Percentiles rank a stretch among this genome's conserved stretches.
These are phyloP conservation scores for Lepidopterella palustris DNA, from an alignment of 495 filamentous ascomycete species.

Conservation along the genomic window DNA sequence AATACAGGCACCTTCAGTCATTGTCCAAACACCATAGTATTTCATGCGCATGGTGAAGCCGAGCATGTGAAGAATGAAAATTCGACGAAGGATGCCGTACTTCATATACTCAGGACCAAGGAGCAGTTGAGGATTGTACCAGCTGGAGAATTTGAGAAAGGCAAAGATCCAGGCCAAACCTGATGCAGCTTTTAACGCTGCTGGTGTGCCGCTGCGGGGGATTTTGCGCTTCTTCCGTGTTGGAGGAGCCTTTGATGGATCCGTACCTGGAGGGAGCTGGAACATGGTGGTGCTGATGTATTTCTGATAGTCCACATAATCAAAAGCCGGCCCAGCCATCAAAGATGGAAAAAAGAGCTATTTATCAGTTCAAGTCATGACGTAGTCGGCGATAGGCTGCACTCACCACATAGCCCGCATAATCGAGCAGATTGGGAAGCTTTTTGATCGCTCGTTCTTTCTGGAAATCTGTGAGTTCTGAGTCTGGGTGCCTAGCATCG, in stretches of 20 bases:
- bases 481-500: conserved; percentile 73
- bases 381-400: background rate
- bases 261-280: conserved; percentile 68
- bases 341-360: conserved; percentile 85
- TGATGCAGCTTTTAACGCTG: conserved; percentile 62
- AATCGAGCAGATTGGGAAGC: conserved; percentile 72
- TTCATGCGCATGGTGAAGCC: conserved; percentile 74
- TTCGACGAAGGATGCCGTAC: conserved; percentile 61
- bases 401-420: conserved; percentile 67
- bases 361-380: background rate
- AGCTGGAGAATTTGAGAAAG: conserved; percentile 67
- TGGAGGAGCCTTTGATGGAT: conserved; percentile 70
- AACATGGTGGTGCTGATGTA: conserved; percentile 97
- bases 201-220: conserved; percentile 81
- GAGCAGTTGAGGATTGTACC: conserved; percentile 55
- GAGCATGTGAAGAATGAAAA: conserved; percentile 75
- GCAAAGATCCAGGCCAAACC: conserved; percentile 73
- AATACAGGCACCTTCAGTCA: conserved; percentile 93
- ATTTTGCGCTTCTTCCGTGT: conserved; percentile 93
- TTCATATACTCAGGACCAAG: conserved; percentile 56
- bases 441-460: conserved; percentile 69
- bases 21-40: conserved; percentile 91
- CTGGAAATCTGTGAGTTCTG: conserved; percentile 77
- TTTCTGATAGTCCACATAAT: conserved; percentile 82
- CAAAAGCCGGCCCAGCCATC: conserved; percentile 83